Conservation (phyloP, 1,284 basidiomycete genomes). For the Ceratobasidium sp. region DNA sequence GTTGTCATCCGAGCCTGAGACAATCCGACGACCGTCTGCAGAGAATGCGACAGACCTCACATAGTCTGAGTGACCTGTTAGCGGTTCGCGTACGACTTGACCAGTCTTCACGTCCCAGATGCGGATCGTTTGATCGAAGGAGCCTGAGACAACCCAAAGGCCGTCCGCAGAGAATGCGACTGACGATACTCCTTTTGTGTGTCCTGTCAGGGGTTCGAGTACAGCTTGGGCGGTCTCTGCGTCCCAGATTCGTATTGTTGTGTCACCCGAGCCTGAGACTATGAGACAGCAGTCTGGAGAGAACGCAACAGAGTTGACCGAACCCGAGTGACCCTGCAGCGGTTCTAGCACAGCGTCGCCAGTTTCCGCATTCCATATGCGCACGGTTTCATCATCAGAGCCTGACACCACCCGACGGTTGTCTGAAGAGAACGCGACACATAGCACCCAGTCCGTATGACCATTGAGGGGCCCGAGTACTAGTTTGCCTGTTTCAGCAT, state of each 20-base stretch:
- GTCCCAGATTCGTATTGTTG: background rate
- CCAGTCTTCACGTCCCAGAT: no score
- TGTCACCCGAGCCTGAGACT: background rate
- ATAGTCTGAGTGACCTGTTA: background rate
- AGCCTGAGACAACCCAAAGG: no score
- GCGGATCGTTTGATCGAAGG: no score
- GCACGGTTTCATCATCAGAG: constrained; percentile 30
- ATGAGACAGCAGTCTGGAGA: background rate
- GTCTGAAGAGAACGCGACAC: constrained; percentile 29
- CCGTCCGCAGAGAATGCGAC: background rate
- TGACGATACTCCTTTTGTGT: no score
- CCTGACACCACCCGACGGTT: background rate
- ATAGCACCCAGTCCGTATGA: constrained; percentile 29
- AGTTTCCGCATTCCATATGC: constrained; percentile 23
- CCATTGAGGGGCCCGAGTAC: background rate
- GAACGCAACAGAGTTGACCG: background rate
- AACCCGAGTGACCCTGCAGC: background rate
- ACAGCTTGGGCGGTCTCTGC: no score
- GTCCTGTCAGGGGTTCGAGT: no score
- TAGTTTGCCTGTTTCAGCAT: background rate
- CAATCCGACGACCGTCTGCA: background rate
- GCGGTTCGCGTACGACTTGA: background rate
- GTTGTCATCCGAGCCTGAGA: background rate
- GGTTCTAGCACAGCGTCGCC: background rate
- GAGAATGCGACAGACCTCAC: background rate